Evolutionary conservation across 768 basidiomycete species (phyloP).

Genomic region (Agrocybe pediades): DNA sequence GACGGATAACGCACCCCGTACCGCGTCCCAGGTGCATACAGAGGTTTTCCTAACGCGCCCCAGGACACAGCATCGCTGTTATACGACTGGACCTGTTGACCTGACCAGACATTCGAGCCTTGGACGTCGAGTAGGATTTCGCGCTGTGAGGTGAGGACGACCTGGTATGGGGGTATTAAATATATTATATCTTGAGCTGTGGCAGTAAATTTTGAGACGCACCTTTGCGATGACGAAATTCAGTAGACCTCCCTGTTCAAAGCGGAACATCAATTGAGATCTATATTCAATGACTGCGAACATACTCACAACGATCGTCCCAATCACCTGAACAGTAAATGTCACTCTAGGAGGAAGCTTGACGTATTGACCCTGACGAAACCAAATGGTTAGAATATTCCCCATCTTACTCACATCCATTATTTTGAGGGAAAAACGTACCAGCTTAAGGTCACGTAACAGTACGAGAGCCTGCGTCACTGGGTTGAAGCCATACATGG

Average conservation of each 20-base stretch:
- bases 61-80: slow-evolving; percentile 56
- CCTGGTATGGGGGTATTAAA: too few relatives aligned
- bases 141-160: slow-evolving; percentile 33
- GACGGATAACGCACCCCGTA: slow-evolving; percentile 49
- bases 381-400: not conserved
- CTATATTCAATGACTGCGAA: not conserved
- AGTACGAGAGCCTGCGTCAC: slow-evolving; percentile 47
- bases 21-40: slow-evolving; percentile 43
- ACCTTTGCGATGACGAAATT: slow-evolving; percentile 56
- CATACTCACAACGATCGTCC: slow-evolving; percentile 53
- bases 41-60: slow-evolving; percentile 52
- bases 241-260: slow-evolving; percentile 42
- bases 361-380: slow-evolving; percentile 42
- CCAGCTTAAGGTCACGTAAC: slow-evolving; percentile 58
- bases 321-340: slow-evolving; percentile 53
- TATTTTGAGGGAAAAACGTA: slow-evolving; percentile 7
- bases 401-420: too few relatives aligned
- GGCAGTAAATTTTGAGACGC: slow-evolving; percentile 14
- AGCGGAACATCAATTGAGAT: not conserved
- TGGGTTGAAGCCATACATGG: slow-evolving; percentile 45
- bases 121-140: slow-evolving; percentile 43
- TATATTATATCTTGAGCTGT: not conserved
- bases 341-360: slow-evolving; percentile 64
- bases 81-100: slow-evolving; percentile 52
- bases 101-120: slow-evolving; percentile 57